phyloP scores from a whole-genome alignment of 176 grass and related monocot genomes.

The Phoenix dactylifera region DNA sequence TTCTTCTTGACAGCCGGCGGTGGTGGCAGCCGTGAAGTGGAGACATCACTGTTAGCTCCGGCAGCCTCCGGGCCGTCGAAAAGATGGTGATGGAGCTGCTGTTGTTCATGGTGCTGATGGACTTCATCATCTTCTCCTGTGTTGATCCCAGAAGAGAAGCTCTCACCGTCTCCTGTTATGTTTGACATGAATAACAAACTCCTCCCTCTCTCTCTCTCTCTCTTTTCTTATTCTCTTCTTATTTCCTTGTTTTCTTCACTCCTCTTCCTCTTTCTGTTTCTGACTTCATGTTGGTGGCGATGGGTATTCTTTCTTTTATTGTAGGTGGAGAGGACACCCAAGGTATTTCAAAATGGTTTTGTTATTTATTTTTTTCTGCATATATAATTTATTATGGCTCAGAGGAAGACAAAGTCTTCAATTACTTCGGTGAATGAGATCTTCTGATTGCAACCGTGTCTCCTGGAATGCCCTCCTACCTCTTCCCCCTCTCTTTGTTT shows the following conservation, averaged over 20 bases:
- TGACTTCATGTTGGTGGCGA: not conserved
- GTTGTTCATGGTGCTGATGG: constrained; percentile 20
- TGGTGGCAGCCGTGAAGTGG: constrained; percentile 7
- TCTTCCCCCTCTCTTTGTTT: not conserved
- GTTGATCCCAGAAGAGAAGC: constrained; percentile 33
- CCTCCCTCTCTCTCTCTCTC: not conserved
- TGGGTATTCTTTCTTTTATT: too few relatives aligned
- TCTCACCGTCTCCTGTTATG: constrained; percentile 25
- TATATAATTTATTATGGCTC: too few relatives aligned
- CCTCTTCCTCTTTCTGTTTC: not conserved
- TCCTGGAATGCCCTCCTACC: not conserved
- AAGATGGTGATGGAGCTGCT: constrained; percentile 17
- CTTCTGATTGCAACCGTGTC: constrained; percentile 5
- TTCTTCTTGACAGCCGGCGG: constrained; percentile 46
- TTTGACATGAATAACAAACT: constrained; percentile 30
- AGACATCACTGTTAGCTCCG: constrained; percentile 14
- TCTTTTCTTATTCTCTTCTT: not conserved
- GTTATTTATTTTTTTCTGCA: too few relatives aligned
- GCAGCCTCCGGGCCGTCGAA: not conserved
- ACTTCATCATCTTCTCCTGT: constrained; percentile 29
- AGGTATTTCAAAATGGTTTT: too few relatives aligned
- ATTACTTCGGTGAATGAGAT: not conserved
- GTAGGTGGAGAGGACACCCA: too few relatives aligned
- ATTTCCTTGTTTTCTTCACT: not conserved
- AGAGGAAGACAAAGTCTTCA: too few relatives aligned